Evolutionary conservation across 345 rosid species (phyloP).

Genomic region (Odontarrhena argentea): DNA sequence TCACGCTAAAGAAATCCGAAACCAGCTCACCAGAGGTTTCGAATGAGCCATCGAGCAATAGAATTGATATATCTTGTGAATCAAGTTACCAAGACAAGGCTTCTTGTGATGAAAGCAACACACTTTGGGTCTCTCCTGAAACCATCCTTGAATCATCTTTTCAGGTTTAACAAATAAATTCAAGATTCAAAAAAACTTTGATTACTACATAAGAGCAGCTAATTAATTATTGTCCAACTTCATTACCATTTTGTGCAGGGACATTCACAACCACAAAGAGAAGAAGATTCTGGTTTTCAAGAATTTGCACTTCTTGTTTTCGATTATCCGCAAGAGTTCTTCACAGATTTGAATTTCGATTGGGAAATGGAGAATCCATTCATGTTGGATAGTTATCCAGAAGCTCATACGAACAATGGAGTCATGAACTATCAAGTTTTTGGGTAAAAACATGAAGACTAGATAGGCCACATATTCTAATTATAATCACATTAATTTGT

Average conservation of each 20-base stretch:
- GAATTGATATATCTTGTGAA: slow-evolving; percentile 47
- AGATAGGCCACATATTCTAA: slow-evolving; percentile 4
- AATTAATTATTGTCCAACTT: not conserved
- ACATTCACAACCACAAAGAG: slow-evolving; percentile 50
- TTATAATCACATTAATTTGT: not conserved
- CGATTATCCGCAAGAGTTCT: slow-evolving; percentile 50
- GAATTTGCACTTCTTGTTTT: slow-evolving; percentile 47
- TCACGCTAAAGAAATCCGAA: slow-evolving; percentile 49
- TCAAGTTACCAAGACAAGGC: slow-evolving; percentile 44
- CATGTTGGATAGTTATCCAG: slow-evolving; percentile 22
- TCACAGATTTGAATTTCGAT: slow-evolving; percentile 52
- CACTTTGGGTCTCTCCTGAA: slow-evolving; percentile 59
- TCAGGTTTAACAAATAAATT: slow-evolving; percentile 48
- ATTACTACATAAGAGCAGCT: not conserved
- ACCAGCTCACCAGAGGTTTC: slow-evolving; percentile 43
- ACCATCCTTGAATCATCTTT: slow-evolving; percentile 72
- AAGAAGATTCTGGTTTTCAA: slow-evolving; percentile 40
- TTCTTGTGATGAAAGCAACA: slow-evolving; percentile 51
- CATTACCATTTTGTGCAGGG: slow-evolving; percentile 44
- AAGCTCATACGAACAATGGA: slow-evolving; percentile 29
- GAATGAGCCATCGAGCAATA: slow-evolving; percentile 46
- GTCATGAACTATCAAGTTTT: slow-evolving; percentile 29
- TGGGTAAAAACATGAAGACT: not conserved
- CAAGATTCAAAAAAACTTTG: not conserved
- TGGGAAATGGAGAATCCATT: slow-evolving; percentile 49